These are phyloP conservation scores for Trypanosoma theileri DNA, from an alignment of 208 protist genomes.

Conservation along the genomic window DNA sequence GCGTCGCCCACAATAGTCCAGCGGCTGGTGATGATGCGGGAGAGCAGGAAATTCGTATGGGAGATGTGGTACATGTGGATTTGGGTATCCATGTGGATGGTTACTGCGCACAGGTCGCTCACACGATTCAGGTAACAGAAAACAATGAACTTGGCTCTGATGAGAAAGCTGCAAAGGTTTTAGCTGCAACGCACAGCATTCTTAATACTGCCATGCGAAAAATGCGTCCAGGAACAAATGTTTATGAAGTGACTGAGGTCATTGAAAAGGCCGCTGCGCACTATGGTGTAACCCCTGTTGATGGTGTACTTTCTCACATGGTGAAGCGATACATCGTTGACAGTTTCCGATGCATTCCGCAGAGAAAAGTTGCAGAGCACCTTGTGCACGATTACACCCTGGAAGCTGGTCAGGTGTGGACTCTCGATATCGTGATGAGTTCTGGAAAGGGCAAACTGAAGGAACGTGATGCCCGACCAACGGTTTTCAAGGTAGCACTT, in stretches of 20 bases:
- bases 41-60: conserved; percentile 77
- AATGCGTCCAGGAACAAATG: conserved; percentile 83
- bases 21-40: conserved; percentile 72
- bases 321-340: conserved; percentile 98
- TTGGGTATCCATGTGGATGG: conserved; percentile 98
- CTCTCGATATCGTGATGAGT: conserved; percentile 87
- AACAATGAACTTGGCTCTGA: conserved; percentile 78
- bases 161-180: conserved; percentile 92
- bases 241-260: conserved; percentile 93
- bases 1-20: conserved; percentile 98
- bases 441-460: conserved; percentile 91
- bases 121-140: conserved; percentile 94
- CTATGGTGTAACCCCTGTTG: conserved; percentile 93
- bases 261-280: conserved; percentile 95
- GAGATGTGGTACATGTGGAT: conserved; percentile 99
- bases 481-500: conserved; percentile 95
- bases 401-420: conserved; percentile 91
- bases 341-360: conserved; percentile 95
- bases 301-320: conserved; percentile 98
- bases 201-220: conserved; percentile 91
- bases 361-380: conserved; percentile 89
- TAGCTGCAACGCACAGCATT: conserved; percentile 95
- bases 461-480: conserved; percentile 86
- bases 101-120: conserved; percentile 95
- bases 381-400: conserved; percentile 94